Evolutionary conservation across 495 filamentous ascomycete genomes (phyloP).

Genomic region (Penicillium atrosanguineum): DNA sequence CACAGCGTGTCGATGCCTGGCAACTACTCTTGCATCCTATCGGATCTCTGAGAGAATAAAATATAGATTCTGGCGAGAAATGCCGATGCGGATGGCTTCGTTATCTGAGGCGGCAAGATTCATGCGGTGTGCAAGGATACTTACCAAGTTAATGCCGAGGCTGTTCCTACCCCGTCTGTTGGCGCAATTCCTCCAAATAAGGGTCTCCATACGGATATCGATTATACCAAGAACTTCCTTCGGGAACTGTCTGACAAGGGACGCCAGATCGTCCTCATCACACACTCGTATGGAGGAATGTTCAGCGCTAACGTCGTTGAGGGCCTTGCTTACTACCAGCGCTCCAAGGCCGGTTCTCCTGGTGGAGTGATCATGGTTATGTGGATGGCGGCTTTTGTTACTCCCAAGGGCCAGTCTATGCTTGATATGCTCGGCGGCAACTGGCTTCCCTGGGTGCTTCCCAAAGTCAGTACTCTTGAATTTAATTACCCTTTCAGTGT

Average conservation of each 20-base stretch:
- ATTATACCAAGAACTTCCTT: conserved; percentile 4
- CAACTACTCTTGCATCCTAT: too few species aligned
- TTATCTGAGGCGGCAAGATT: too few species aligned
- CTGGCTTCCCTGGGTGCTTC: conserved; percentile 20
- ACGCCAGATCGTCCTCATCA: conserved; percentile 29
- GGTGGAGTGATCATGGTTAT: conserved; percentile 44
- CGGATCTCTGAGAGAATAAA: too few species aligned
- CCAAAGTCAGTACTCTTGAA: not conserved
- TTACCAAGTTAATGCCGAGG: conserved; percentile 10
- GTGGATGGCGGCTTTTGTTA: conserved; percentile 35
- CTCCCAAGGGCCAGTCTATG: conserved; percentile 22
- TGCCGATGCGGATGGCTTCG: too few species aligned
- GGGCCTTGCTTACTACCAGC: conserved; percentile 33
- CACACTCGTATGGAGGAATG: conserved; percentile 41
- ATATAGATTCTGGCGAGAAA: too few species aligned
- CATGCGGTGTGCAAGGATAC: too few species aligned
- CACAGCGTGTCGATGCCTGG: too few species aligned
- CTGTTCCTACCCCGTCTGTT: conserved; percentile 9
- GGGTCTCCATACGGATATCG: conserved; percentile 14
- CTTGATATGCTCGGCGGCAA: conserved; percentile 20
- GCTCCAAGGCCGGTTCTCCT: conserved; percentile 22
- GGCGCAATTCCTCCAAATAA: conserved; percentile 8
- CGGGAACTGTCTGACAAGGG: conserved; percentile 4
- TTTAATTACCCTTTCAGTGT: not conserved
- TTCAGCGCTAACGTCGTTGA: conserved; percentile 41